Conservation (phyloP, 495 filamentous ascomycete species). For the Neurospora sp. region DNA sequence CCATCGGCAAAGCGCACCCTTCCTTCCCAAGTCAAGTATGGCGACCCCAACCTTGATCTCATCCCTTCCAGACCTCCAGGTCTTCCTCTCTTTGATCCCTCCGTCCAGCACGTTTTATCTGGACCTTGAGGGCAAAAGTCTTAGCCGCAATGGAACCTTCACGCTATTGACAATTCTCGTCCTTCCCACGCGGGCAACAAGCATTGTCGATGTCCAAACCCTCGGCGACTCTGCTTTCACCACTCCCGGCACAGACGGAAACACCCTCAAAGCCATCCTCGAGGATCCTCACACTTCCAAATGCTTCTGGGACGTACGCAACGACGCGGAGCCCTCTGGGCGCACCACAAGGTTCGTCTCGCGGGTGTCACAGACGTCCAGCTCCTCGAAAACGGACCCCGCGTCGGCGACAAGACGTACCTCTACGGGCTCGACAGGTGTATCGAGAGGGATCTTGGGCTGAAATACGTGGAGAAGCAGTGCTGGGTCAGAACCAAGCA, state of each 20-base stretch:
- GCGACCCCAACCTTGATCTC: constrained; percentile 1
- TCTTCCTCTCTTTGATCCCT: neutral
- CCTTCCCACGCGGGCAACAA: constrained; percentile 6
- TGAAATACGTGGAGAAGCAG: neutral
- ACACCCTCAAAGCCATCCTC: constrained; percentile 40
- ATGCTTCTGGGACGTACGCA: constrained; percentile 48
- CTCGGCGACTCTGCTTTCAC: constrained; percentile 36
- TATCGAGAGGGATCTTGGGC: constrained; percentile 20
- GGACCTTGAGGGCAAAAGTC: constrained; percentile 45
- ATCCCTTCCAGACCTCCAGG: neutral
- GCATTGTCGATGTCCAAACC: constrained; percentile 42
- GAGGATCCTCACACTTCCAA: constrained; percentile 36
- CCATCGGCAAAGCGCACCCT: neutral
- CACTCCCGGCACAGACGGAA: constrained; percentile 14
- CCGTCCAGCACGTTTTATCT: constrained; percentile 32
- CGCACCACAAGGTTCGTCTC: constrained; percentile 30
- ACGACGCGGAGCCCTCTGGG: constrained; percentile 47
- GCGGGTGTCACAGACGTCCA: constrained; percentile 43
- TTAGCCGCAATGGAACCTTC: constrained; percentile 38
- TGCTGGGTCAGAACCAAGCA: neutral
- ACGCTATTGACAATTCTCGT: constrained; percentile 40
- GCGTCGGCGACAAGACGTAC: constrained; percentile 15
- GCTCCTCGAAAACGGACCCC: constrained; percentile 42
- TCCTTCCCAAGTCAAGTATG: neutral
- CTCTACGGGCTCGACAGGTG: constrained; percentile 36